Conservation (phyloP, 495 filamentous ascomycete genomes). For the Podospora conica region DNA sequence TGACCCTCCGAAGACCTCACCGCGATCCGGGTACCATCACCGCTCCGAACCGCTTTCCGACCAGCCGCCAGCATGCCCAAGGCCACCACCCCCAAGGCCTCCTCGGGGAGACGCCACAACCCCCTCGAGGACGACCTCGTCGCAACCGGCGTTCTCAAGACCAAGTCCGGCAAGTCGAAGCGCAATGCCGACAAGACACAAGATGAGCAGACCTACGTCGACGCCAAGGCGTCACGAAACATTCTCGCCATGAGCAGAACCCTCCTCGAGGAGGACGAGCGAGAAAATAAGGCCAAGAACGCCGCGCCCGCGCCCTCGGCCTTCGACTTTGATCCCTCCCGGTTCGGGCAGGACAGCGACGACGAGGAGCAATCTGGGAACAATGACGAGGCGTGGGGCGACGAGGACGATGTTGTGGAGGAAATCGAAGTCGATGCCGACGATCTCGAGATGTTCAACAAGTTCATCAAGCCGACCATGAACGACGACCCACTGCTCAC, state of each 20-base stretch:
- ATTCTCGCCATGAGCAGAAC: conserved; percentile 84
- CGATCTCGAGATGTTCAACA: conserved; percentile 84
- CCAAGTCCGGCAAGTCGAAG: conserved; percentile 48
- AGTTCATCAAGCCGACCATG: conserved; percentile 63
- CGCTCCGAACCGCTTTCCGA: background rate
- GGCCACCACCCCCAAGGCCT: conserved; percentile 38
- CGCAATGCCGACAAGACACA: conserved; percentile 50
- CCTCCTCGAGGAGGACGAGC: conserved; percentile 64
- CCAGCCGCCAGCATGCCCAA: conserved; percentile 42
- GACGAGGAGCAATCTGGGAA: conserved; percentile 42
- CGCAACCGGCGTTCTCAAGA: conserved; percentile 56
- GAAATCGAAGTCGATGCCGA: conserved; percentile 82
- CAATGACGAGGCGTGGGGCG: conserved; percentile 55
- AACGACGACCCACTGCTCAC: conserved; percentile 48
- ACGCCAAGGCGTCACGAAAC: conserved; percentile 77
- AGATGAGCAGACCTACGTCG: conserved; percentile 65
- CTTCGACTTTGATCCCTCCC: conserved; percentile 41
- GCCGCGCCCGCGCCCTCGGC: conserved; percentile 22
- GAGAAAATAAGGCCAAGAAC: conserved; percentile 16
- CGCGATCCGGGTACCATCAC: background rate
- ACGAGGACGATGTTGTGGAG: conserved; percentile 68
- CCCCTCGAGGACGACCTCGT: conserved; percentile 67
- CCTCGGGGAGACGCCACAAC: conserved; percentile 51
- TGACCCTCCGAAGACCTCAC: background rate
- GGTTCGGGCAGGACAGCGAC: conserved; percentile 29